A percentile compares a stretch with the other conserved stretches of the same genome.
phyloP scores from a whole-genome alignment of 441 rosid species.

The Hypseocharis bilobata region DNA sequence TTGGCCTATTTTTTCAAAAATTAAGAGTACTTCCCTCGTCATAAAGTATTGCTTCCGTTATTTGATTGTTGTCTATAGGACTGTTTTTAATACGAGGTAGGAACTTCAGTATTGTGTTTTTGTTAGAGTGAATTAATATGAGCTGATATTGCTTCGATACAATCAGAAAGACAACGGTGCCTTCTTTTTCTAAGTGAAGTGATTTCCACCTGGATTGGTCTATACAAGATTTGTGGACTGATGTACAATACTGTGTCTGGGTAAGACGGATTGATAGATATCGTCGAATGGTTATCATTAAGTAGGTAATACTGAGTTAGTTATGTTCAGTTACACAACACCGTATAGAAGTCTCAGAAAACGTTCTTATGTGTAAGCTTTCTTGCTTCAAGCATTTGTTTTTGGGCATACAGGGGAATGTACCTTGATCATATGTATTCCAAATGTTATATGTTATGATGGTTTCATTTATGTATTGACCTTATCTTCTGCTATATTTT shows the following conservation, averaged over 20 bases:
- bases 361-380: not conserved
- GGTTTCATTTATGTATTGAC: constrained; percentile 14
- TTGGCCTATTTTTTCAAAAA: not conserved
- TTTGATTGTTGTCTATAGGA: not conserved
- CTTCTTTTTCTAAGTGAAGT: not conserved
- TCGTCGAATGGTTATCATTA: no score
- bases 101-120: not conserved
- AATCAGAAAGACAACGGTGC: no score
- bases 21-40: no score
- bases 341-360: not conserved
- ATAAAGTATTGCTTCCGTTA: not conserved
- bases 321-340: not conserved
- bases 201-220: not conserved
- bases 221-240: not conserved
- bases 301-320: not conserved
- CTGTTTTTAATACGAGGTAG: not conserved
- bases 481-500: constrained; percentile 12
- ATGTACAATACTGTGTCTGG: not conserved
- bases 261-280: not conserved
- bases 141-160: not conserved
- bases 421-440: not conserved
- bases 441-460: not conserved
- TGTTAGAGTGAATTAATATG: not conserved
- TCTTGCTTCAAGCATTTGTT: not conserved
- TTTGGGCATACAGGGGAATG: not conserved